A percentile compares a stretch with the other conserved stretches of the same genome.
Evolutionary conservation across 2,329 filamentous ascomycete genomes (phyloP).

Genomic region (Endothia cerciana): DNA sequence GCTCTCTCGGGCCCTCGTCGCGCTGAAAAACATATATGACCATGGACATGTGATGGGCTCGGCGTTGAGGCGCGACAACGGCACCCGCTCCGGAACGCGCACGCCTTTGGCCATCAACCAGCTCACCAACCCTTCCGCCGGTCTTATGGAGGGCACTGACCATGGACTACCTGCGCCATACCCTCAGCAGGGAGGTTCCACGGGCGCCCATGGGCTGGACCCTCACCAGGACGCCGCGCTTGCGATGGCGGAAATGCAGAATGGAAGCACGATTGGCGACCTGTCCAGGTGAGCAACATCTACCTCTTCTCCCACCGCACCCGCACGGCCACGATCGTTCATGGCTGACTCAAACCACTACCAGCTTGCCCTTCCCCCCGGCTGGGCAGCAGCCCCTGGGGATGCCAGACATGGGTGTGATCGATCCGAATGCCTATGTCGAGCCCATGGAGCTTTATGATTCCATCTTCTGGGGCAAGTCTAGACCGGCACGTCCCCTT

Average conservation of each 20-base stretch:
- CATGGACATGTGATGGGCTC: slow-evolving; percentile 61
- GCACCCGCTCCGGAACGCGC: slow-evolving; percentile 49
- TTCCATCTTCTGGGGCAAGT: slow-evolving; percentile 69
- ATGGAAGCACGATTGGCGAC: slow-evolving; percentile 53
- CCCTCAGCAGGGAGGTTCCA: slow-evolving; percentile 30
- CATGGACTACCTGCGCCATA: slow-evolving; percentile 26
- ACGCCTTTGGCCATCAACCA: slow-evolving; percentile 45
- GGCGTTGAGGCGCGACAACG: slow-evolving; percentile 52
- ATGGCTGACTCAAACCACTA: slow-evolving; percentile 29
- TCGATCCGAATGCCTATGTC: slow-evolving; percentile 63
- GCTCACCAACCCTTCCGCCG: slow-evolving; percentile 29
- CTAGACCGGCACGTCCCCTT: neutral
- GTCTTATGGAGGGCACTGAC: slow-evolving; percentile 16
- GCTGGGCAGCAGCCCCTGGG: slow-evolving; percentile 41
- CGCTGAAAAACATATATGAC: slow-evolving; percentile 68
- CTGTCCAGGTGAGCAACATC: slow-evolving; percentile 43
- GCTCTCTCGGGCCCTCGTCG: slow-evolving; percentile 62
- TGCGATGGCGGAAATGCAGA: slow-evolving; percentile 69
- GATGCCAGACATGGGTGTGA: slow-evolving; percentile 50
- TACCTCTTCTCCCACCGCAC: neutral
- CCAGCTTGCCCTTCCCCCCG: slow-evolving; percentile 44
- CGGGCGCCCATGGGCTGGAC: slow-evolving; percentile 43
- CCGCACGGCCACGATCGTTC: too few species aligned
- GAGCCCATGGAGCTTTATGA: slow-evolving; percentile 71
- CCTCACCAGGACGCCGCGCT: slow-evolving; percentile 65